Percentiles rank a stretch among this genome's conserved stretches.
These are phyloP conservation scores for Cutaneotrichosporon cavernicola DNA, from an alignment of 1,284 basidiomycete genomes.

Conservation along the genomic window DNA sequence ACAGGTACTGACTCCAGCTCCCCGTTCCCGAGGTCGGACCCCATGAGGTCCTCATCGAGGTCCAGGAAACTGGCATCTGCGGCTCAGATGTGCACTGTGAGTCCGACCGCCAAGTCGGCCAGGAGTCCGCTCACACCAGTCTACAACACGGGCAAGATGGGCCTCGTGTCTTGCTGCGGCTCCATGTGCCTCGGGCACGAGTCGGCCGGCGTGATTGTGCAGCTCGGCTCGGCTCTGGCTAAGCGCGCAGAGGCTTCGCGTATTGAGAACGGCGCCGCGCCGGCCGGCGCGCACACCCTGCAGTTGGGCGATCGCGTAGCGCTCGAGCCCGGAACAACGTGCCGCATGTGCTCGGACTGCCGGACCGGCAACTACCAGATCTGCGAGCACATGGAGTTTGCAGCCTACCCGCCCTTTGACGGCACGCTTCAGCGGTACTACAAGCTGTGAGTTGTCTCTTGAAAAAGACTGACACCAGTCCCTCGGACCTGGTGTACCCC, in stretches of 20 bases:
- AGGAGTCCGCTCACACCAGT: conserved; percentile 27
- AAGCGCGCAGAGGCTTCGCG: conserved; percentile 27
- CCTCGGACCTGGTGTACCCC: conserved; percentile 43
- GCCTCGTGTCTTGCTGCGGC: conserved; percentile 36
- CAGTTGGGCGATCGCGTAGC: conserved; percentile 50
- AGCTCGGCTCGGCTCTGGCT: conserved; percentile 40
- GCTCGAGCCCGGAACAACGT: conserved; percentile 62
- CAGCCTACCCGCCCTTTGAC: conserved; percentile 48
- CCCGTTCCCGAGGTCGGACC: conserved; percentile 5
- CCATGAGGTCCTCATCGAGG: conserved; percentile 81
- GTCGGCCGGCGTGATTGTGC: conserved; percentile 46
- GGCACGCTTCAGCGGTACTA: conserved; percentile 51
- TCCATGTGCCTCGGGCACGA: conserved; percentile 54
- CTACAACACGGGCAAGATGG: conserved; percentile 47
- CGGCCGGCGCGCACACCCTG: background rate
- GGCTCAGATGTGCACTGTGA: conserved; percentile 71
- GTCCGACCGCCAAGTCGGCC: conserved; percentile 3
- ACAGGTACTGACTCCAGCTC: background rate
- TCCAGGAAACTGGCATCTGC: conserved; percentile 93
- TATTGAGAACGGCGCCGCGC: conserved; percentile 11
- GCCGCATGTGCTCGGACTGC: conserved; percentile 51
- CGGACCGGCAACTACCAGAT: conserved; percentile 71
- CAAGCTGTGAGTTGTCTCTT: conserved; percentile 36
- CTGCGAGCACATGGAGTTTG: conserved; percentile 52
- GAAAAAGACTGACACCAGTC: conserved; percentile 27